phyloP scores from a whole-genome alignment of 1,284 basidiomycete species.

The Cerrena zonata region DNA sequence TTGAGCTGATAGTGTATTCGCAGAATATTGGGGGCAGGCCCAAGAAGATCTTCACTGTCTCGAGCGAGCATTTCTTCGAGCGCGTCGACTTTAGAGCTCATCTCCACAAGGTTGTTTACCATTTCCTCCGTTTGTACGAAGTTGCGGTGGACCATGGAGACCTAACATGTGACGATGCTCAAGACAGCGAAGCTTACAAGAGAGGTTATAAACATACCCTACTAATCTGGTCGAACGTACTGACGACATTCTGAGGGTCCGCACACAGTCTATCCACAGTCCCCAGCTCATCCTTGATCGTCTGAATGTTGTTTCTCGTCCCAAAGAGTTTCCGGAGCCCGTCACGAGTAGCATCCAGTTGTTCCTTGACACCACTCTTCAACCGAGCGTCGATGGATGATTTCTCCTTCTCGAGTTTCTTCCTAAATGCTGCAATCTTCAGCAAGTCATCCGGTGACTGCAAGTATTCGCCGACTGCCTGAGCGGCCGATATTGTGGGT shows the following conservation, averaged over 20 bases:
- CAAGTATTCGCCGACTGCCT: constrained; percentile 79
- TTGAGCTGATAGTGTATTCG: constrained; percentile 86
- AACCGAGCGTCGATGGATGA: constrained; percentile 90
- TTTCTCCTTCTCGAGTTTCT: constrained; percentile 95
- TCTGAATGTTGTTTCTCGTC: constrained; percentile 78
- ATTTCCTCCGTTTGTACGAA: constrained; percentile 94
- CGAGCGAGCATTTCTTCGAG: constrained; percentile 74
- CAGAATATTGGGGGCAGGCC: constrained; percentile 83
- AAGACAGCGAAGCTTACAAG: not conserved
- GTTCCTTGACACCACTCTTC: constrained; percentile 88
- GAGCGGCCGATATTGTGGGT: constrained; percentile 62
- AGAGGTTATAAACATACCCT: constrained; percentile 49
- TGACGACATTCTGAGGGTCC: constrained; percentile 67
- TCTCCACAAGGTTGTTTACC: constrained; percentile 85
- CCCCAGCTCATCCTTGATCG: constrained; percentile 89
- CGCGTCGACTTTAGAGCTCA: constrained; percentile 79
- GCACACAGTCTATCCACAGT: constrained; percentile 76
- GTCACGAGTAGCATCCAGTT: constrained; percentile 86
- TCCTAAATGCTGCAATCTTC: constrained; percentile 84
- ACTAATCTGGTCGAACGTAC: constrained; percentile 89
- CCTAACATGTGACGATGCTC: constrained; percentile 38
- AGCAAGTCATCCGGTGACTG: constrained; percentile 91
- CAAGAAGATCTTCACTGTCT: constrained; percentile 71
- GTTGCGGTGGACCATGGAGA: constrained; percentile 92
- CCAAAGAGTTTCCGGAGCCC: constrained; percentile 82